phyloP scores from a whole-genome alignment of 352 stramenopile species.

The Phytophthora meadii region DNA sequence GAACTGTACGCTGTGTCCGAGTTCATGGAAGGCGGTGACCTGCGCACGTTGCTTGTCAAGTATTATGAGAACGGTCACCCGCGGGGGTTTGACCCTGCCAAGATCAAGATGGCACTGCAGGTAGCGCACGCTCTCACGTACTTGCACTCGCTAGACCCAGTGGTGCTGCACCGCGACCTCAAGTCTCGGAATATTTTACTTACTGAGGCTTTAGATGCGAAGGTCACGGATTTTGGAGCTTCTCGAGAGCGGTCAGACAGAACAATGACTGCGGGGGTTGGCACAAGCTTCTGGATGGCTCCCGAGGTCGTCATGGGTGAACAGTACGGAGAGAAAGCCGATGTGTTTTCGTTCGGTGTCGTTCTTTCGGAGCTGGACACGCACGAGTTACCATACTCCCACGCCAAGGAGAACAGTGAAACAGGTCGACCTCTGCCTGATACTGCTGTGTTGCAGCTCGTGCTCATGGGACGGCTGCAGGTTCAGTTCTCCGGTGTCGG shows the following conservation, averaged over 20 bases:
- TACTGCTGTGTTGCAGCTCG: conserved; percentile 55
- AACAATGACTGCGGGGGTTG: conserved; percentile 46
- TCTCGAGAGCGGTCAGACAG: conserved; percentile 23
- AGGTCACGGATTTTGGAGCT: conserved; percentile 55
- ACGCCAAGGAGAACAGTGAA: conserved; percentile 38
- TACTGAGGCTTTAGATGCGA: conserved; percentile 37
- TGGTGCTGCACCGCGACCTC: conserved; percentile 55
- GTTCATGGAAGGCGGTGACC: conserved; percentile 56
- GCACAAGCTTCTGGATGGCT: conserved; percentile 50
- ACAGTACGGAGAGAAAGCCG: conserved; percentile 39
- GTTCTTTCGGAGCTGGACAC: conserved; percentile 49
- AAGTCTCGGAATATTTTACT: conserved; percentile 80
- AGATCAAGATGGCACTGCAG: conserved; percentile 52
- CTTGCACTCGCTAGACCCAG: conserved; percentile 48
- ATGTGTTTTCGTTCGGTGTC: conserved; percentile 45
- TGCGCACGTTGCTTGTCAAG: conserved; percentile 39
- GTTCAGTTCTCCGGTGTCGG: conserved; percentile 49
- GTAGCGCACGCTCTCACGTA: conserved; percentile 55
- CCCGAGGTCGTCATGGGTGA: conserved; percentile 43
- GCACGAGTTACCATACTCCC: conserved; percentile 41
- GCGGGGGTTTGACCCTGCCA: conserved; percentile 35
- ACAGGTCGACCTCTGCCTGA: conserved; percentile 37
- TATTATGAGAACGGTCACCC: conserved; percentile 20
- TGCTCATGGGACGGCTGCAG: conserved; percentile 50
- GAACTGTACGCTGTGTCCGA: conserved; percentile 51